phyloP scores from a whole-genome alignment of 352 stramenopile genomes.

The Globisporangium cederbergense region DNA sequence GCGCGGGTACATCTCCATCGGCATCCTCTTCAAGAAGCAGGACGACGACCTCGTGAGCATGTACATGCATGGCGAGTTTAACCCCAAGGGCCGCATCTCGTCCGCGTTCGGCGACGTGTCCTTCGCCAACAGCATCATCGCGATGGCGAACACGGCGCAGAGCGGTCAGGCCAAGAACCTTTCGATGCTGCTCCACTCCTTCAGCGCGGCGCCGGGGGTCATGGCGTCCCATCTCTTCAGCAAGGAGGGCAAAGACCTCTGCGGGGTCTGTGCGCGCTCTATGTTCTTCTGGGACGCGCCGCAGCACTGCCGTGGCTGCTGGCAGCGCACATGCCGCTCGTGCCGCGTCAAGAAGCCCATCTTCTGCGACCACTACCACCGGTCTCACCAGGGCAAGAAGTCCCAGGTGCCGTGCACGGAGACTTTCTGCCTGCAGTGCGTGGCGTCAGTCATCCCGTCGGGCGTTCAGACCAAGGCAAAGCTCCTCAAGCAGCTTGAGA shows the following conservation, averaged over 20 bases:
- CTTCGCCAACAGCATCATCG: constrained; percentile 57
- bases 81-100: constrained; percentile 49
- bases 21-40: constrained; percentile 54
- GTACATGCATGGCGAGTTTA: constrained; percentile 66
- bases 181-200: constrained; percentile 46
- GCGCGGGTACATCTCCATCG: constrained; percentile 60
- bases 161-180: constrained; percentile 77
- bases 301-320: constrained; percentile 61
- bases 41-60: constrained; percentile 60
- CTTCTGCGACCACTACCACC: constrained; percentile 69
- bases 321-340: constrained; percentile 54
- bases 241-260: constrained; percentile 30
- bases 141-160: constrained; percentile 56
- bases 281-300: constrained; percentile 69
- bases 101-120: constrained; percentile 48
- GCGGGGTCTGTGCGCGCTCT: constrained; percentile 46
- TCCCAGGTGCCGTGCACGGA: constrained; percentile 50
- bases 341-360: constrained; percentile 71
- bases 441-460: constrained; percentile 62
- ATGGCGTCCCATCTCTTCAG: constrained; percentile 7
- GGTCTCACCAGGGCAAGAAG: constrained; percentile 23
- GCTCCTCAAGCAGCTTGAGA: constrained; percentile 60
- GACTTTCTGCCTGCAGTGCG: constrained; percentile 72
- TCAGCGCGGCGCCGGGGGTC: constrained; percentile 1
- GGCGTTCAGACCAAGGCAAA: constrained; percentile 63